Base-by-base conservation (phyloP, 768 basidiomycete genomes). In the Tulasnella sp. region DNA sequence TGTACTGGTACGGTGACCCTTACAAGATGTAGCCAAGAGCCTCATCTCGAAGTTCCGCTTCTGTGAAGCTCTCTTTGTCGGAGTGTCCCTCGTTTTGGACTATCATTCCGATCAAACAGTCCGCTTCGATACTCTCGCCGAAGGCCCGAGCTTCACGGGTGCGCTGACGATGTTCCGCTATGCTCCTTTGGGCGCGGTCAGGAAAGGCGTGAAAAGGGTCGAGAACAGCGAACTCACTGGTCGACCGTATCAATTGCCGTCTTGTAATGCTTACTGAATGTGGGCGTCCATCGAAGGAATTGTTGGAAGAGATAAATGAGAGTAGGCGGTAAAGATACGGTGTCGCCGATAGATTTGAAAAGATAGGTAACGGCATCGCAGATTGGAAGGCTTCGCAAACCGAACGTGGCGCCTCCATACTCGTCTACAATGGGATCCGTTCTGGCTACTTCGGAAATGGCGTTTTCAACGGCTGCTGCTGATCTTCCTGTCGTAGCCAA, bases 11-110 rank as follows among this genome's bases (percentile, higher is more conserved):
- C 24, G 14, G 1, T 19, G 34, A 16, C 18, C 0, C 73, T 74
- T 74, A 74, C 73, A 74, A 74, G n/a, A 74, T 42, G 38, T 18
- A 74, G 9, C 31, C 38, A 9, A 74, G 73, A 24, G n/a, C 73
- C 14, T 40, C 38, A 38, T 74, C 73, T 24, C 73, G 73, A 38
- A 74, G n/a, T 18, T 74, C 73, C 24, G n/a, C 39, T 36, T 46
- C 73, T 7, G 73, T 4, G 21, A 74, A 46, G 9, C 31, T 27
- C 39, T 40, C 39, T 46, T 74, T 31, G n/a, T 31, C 73, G 18
- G 73, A 19, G 39, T 74, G 39, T 36, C n/a, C 73, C 42, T 74
- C 73, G 21, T 74, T 74, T 27, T 40, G 39, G 5, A 74, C 21
- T 14, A 74, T 46, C 73, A 40, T 40, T 42, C 24, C 38, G 16